Evolutionary conservation across 441 rosid genomes (phyloP), one percentile per base, ranked within the genome.

Genomic region (Geranium incanum): DNA sequence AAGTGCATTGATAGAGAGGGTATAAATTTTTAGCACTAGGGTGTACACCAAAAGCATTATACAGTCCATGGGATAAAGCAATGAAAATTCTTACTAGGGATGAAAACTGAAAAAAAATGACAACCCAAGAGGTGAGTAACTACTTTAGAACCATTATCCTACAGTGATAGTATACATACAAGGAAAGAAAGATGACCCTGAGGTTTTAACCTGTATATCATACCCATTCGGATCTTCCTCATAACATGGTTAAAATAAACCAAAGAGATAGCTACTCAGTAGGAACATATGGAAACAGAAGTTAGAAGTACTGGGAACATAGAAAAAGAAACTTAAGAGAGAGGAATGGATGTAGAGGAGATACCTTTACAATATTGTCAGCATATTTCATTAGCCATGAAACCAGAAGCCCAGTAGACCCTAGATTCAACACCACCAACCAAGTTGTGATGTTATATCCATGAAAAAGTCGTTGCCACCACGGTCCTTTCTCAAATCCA

Each of bases 351-450:
- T 12, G 5, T n/a, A 13, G 59, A 50, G 59, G 59, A 55, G 15
- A 70, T 78, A 92, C 92, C 94, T 89, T 89, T 43, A 89, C 92
- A 63, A 88, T 89, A 76, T 89, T 89, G 86, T 89, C 96, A 67
- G 91, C 96, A 80, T 89, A 89, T 66, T 88, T 89, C 96, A 89
- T 89, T 75, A 92, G 76, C 92, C 96, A 89, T 0, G 94, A 92
- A 75, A 92, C 97, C 36, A 89, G 76, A 77, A 89, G 78, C 68
- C 97, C 94, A 38, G 97, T 82, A 68, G 87, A 88, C 43, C 91
- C 92, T 15, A 92, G 90, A 81, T 92, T 94, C 68, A 94, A 82
- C 78, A 91, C 91, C 69, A 92, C 99, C 90, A 90, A 64, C 95
- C 90, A 90, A 70, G 97, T 92, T 18, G 86, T 90, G 38, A 86